Base-by-base conservation (phyloP, 441 rosid genomes). In the Jatropha podagrica region DNA sequence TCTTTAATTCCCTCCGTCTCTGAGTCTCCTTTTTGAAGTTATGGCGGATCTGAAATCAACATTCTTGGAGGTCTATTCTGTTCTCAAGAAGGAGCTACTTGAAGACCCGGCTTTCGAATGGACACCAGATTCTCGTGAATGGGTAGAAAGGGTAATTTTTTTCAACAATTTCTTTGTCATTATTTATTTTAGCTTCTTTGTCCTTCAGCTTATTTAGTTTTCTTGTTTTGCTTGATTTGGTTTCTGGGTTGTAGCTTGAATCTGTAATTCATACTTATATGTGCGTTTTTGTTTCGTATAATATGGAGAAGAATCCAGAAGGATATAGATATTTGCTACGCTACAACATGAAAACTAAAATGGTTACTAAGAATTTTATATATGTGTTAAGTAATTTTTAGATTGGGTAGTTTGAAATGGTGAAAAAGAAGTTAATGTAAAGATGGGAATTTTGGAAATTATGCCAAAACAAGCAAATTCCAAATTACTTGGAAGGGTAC, bases 1-100 rank as follows among this genome's bases (percentile, higher is more conserved):
- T 64, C 20, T 10, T 7, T 18, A 12, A 1, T 3, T 49, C 27
- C 8, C 32, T 20, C 6, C n/a, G 49, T 63, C 40, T 41, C 20
- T 63, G 27, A 14, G 13, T 65, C 20, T 9, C 41, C 13, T 20
- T 11, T 73, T 62, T n/a, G 46, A 65, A 54, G 9, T 55, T 37
- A 91, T 91, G 92, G 94, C 91, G 82, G 90, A 91, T 90, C 91
- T 87, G 74, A 88, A 81, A 83, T 76, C 92, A 62, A 83, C 86
- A 42, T 90, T 92, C 80, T 74, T 87, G 77, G 52, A 85, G 17
- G 90, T 84, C 10, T 90, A 90, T 72, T 78, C 85, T 26, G 69
- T 64, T 52, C 86, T 92, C 69, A 92, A 90, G 84, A 77, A 83
- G 46, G 94, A 89, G 71, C 93, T 92, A 52, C 88, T 92, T 11